These are phyloP conservation scores for Lentinula novae-zelandiae DNA, from an alignment of 1,284 basidiomycete species.

Conservation along the genomic window DNA sequence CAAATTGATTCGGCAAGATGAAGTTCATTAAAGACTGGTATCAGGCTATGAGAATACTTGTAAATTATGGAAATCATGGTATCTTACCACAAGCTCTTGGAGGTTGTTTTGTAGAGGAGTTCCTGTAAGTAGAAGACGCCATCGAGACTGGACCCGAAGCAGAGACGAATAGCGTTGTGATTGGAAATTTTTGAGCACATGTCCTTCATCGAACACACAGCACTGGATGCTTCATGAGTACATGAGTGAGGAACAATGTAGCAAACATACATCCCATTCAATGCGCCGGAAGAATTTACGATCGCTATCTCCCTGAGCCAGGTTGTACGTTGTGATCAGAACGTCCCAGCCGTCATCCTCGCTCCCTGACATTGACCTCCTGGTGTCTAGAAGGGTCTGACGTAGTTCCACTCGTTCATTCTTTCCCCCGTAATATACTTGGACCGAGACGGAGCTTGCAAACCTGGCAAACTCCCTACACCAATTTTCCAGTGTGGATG, in stretches of 20 bases:
- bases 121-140: constrained; percentile 92
- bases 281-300: constrained; percentile 89
- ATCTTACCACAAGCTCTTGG: constrained; percentile 90
- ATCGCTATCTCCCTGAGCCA: constrained; percentile 88
- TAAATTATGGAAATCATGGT: neutral
- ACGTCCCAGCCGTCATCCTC: constrained; percentile 78
- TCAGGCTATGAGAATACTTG: constrained; percentile 9
- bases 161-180: constrained; percentile 93
- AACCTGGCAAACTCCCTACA: constrained; percentile 93
- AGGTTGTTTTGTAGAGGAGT: constrained; percentile 92
- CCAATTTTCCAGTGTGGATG: constrained; percentile 98
- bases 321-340: constrained; percentile 93
- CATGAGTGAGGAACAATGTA: neutral
- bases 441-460: constrained; percentile 81
- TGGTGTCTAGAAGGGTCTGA: constrained; percentile 63
- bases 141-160: constrained; percentile 80
- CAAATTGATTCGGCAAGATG: constrained; percentile 91
- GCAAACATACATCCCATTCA: constrained; percentile 77
- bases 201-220: constrained; percentile 94
- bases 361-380: constrained; percentile 35
- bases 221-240: constrained; percentile 42
- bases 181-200: constrained; percentile 95
- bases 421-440: constrained; percentile 93
- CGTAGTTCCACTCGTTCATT: constrained; percentile 81
- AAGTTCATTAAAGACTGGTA: constrained; percentile 94